Evolutionary conservation across 331 rosid genomes (phyloP), one percentile per base, ranked within the genome.

Genomic region (Arachis monticola): DNA sequence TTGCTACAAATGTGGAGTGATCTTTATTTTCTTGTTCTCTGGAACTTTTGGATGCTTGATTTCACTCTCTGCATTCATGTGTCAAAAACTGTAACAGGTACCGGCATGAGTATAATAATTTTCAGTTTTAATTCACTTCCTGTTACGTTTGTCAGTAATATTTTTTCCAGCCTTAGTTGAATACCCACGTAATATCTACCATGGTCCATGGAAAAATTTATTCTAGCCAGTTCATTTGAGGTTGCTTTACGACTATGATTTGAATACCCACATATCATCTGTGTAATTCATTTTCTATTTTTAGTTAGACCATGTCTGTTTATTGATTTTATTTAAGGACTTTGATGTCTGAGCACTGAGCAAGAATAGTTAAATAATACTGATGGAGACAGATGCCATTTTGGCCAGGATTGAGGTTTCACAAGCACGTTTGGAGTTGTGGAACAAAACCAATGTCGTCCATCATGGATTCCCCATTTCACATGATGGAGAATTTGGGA

Each of bases 331-430:
- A 27, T 48, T 45, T 45, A 46, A n/a, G 6, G 60, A 27, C 71
- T 6, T 60, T 7, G 64, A 59, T 11, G 51, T 78, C 56, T 64
- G 8, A 63, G 47, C 51, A 62, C 6, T 70, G 72, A 76, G 66
- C 70, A 42, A 75, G 35, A 64, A 57, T 58, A 32, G 76, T 79
- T 68, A 57, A 79, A 77, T 81, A 57, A 78, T 27, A 82, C 96
- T 92, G 99, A 97, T 92, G 82, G 96, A 94, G 83, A 90, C 96
- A 83, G 99, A 94, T 76, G 97, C 96, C 72, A 88, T 92, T 76
- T 82, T 88, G 70, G 90, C 99, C 63, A 92, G 87, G 86, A 90
- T 90, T 86, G 99, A 94, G 81, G 99, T 92, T 76, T 92, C 99
- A 74, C 97, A 94, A 82, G 97, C 97, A 67, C 99, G 92, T 81